Percentiles rank a stretch among this genome's conserved stretches.
Evolutionary conservation across 2,329 filamentous ascomycete species (phyloP).

Genomic region (Apiospora saccharicola): DNA sequence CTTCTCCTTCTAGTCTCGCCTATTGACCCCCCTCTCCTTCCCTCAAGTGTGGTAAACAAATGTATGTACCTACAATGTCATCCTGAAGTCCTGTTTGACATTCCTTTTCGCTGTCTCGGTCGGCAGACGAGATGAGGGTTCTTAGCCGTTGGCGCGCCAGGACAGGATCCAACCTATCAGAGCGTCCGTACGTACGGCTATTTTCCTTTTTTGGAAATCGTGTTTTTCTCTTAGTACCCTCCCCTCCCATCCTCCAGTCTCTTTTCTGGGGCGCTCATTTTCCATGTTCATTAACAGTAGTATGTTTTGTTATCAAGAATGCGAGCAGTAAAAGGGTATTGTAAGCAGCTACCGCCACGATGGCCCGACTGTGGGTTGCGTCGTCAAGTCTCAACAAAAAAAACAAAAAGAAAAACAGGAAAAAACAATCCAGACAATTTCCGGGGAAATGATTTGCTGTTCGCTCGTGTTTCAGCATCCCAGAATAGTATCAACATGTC

Average conservation of each 20-base stretch:
- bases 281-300: not conserved
- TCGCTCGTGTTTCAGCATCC: slow-evolving; percentile 19
- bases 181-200: not conserved
- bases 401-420: not conserved
- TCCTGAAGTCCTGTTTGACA: not conserved
- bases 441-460: slow-evolving; percentile 20
- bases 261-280: not conserved
- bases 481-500: slow-evolving; percentile 11
- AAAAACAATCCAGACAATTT: not conserved
- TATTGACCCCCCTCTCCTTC: not conserved
- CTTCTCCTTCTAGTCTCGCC: not conserved
- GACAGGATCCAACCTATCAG: not conserved
- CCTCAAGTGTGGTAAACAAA: no score
- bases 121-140: not conserved
- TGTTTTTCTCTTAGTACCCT: not conserved
- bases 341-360: not conserved
- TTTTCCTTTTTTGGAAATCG: slow-evolving; percentile 22
- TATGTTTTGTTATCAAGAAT: not conserved
- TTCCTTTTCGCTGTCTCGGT: not conserved
- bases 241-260: not conserved
- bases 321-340: not conserved
- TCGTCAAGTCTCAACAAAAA: slow-evolving; percentile 3
- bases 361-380: not conserved
- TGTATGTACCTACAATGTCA: not conserved
- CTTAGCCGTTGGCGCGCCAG: not conserved